These are phyloP conservation scores for Trichoderma sp. DNA, from an alignment of 2,329 filamentous ascomycete genomes.

Conservation along the genomic window DNA sequence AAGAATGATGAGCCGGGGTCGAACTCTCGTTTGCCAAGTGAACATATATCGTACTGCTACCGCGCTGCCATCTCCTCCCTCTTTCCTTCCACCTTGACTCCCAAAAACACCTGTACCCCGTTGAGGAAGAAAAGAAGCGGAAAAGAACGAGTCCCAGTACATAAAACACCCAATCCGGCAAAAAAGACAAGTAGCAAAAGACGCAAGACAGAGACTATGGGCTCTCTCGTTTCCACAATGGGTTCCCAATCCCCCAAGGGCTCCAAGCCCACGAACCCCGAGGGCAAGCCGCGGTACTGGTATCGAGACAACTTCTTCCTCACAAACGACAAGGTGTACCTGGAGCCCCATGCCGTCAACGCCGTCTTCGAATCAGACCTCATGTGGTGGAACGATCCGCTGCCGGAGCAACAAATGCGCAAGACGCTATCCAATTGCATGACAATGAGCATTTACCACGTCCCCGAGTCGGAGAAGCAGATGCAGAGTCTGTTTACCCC, in stretches of 20 bases:
- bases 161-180: background rate
- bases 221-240: constrained; percentile 21
- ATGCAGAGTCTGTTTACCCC: constrained; percentile 36
- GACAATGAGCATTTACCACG: constrained; percentile 56
- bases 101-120: background rate
- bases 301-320: constrained; percentile 54
- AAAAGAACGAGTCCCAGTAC: background rate
- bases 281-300: constrained; percentile 43
- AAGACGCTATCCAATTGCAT: constrained; percentile 56
- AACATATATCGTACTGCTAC: constrained; percentile 12
- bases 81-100: background rate
- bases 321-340: constrained; percentile 56
- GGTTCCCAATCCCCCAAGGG: constrained; percentile 22
- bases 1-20: background rate
- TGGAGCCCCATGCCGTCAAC: constrained; percentile 54
- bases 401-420: constrained; percentile 47
- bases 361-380: constrained; percentile 53
- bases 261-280: constrained; percentile 24
- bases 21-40: background rate
- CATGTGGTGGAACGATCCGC: constrained; percentile 58
- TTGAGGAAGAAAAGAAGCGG: background rate
- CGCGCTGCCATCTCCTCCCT: background rate
- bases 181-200: background rate
- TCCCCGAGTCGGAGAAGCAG: constrained; percentile 37
- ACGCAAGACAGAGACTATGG: constrained; percentile 1